Conservation (phyloP, 148 eudicot species). For the Silene uniflora region DNA sequence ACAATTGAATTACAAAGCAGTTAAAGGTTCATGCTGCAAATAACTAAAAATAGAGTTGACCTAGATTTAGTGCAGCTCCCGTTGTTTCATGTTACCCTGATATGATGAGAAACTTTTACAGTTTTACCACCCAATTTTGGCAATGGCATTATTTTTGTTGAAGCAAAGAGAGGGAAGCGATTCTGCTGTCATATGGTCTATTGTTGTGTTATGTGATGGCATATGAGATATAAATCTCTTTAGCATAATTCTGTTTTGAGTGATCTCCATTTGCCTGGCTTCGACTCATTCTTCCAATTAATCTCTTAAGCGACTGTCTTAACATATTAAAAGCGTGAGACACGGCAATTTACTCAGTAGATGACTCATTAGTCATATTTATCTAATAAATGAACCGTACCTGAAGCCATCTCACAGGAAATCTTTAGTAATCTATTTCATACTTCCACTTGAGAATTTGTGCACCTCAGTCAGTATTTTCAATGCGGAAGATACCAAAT, state of each 20-base stretch:
- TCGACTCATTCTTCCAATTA: too few relatives aligned
- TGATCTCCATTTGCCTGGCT: too few relatives aligned
- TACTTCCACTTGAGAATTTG: background rate
- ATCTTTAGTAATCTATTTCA: too few relatives aligned
- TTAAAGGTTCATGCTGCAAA: background rate
- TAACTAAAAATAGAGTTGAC: background rate
- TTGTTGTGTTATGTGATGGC: background rate
- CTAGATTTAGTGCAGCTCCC: background rate
- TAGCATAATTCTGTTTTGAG: background rate
- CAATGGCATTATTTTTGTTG: background rate
- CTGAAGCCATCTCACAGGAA: too few relatives aligned
- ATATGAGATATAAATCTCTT: background rate
- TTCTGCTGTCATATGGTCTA: background rate
- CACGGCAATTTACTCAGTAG: too few relatives aligned
- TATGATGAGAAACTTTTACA: background rate
- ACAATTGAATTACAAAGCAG: background rate
- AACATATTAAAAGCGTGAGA: background rate
- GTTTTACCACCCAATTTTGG: background rate
- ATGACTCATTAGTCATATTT: too few relatives aligned
- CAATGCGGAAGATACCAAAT: too few relatives aligned
- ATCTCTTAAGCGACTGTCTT: background rate
- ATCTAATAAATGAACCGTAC: too few relatives aligned
- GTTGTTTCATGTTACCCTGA: background rate
- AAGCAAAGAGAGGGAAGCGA: background rate
- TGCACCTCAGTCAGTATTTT: background rate